Conservation (phyloP, 2,329 filamentous ascomycete genomes). For the Colletotrichum orbiculare region DNA sequence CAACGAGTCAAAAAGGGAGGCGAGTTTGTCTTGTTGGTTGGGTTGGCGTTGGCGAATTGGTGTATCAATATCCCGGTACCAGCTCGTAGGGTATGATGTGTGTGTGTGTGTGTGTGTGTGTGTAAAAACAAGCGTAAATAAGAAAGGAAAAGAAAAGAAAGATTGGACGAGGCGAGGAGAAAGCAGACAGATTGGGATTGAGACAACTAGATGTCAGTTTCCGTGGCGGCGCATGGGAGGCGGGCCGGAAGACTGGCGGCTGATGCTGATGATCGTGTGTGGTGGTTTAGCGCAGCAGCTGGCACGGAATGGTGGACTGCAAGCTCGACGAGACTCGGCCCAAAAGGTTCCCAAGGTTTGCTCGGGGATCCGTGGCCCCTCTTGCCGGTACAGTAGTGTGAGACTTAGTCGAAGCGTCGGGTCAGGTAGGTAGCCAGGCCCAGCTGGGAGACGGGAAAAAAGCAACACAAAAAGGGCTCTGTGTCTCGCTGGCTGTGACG, state of each 20-base stretch:
- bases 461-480: slow-evolving; percentile 9
- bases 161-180: slow-evolving; percentile 34
- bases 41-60: slow-evolving; percentile 27
- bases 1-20: slow-evolving; percentile 26
- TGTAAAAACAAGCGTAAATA: neutral
- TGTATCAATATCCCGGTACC: slow-evolving; percentile 34
- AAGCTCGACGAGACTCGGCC: neutral
- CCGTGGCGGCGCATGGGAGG: slow-evolving; percentile 33
- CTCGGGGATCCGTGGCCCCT: slow-evolving; percentile 30
- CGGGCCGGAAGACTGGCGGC: slow-evolving; percentile 26
- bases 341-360: slow-evolving; percentile 11
- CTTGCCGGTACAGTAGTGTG: slow-evolving; percentile 34
- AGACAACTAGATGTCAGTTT: slow-evolving; percentile 37
- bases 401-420: slow-evolving; percentile 25
- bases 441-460: slow-evolving; percentile 19
- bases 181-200: slow-evolving; percentile 30
- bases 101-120: too few species aligned
- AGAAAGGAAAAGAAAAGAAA: slow-evolving; percentile 32
- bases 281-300: slow-evolving; percentile 28
- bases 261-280: neutral
- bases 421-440: neutral
- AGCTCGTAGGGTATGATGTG: slow-evolving; percentile 29
- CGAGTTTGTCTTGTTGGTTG: slow-evolving; percentile 35
- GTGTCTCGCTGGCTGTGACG: slow-evolving; percentile 22
- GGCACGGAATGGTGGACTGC: slow-evolving; percentile 9